Evolutionary conservation across 2,329 filamentous ascomycete species (phyloP).

Genomic region (Torrubiella hemipterigena): DNA sequence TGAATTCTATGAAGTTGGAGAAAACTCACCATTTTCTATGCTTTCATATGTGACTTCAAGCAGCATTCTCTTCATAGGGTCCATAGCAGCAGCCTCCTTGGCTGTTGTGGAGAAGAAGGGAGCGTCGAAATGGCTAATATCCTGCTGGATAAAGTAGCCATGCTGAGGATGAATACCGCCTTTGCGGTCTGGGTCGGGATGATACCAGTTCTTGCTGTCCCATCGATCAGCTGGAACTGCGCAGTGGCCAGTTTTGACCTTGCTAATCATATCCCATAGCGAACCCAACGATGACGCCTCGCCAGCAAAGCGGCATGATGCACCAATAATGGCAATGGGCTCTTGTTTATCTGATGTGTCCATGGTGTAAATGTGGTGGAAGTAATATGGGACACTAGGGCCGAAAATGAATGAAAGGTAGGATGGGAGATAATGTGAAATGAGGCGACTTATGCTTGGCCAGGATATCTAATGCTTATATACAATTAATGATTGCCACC

Average conservation of each 20-base stretch:
- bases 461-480: no score
- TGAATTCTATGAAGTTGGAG: conserved; percentile 10
- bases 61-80: conserved; percentile 16
- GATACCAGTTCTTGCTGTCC: conserved; percentile 2
- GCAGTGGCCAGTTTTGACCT: conserved; percentile 3
- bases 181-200: conserved; percentile 4
- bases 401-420: no score
- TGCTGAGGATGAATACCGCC: background rate
- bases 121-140: conserved; percentile 12
- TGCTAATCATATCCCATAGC: conserved; percentile 4
- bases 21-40: conserved; percentile 15
- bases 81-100: conserved; percentile 13
- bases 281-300: conserved; percentile 2
- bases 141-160: conserved; percentile 14
- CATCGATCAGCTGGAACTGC: conserved; percentile 1
- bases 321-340: conserved; percentile 4
- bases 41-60: conserved; percentile 15
- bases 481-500: no score
- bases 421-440: no score
- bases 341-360: conserved; percentile 1
- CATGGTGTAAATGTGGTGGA: no score
- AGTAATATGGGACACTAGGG: no score
- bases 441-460: no score
- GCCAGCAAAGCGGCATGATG: conserved; percentile 3
- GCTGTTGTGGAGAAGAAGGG: conserved; percentile 12